Conservation (phyloP, 345 rosid species). For the Linum trigynum region DNA sequence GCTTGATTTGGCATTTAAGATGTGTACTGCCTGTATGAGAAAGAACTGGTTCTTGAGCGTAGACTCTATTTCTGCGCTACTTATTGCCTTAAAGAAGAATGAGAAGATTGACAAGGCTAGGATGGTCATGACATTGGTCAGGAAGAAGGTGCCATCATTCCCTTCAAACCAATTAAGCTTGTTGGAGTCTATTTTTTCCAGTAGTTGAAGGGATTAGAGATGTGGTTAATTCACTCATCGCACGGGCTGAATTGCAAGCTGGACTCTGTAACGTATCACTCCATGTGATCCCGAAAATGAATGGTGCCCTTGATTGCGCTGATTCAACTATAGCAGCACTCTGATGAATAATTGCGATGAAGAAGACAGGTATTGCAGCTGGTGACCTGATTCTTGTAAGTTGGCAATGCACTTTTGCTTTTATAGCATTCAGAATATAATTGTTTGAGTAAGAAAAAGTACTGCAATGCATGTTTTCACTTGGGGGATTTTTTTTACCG, state of each 20-base stretch:
- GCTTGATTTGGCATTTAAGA: conserved; percentile 52
- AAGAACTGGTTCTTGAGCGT: conserved; percentile 56
- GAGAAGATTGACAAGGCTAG: conserved; percentile 43
- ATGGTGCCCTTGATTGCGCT: background rate
- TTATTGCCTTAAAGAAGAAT: conserved; percentile 44
- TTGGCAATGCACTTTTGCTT: background rate
- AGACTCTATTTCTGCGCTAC: conserved; percentile 43
- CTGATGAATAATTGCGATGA: background rate
- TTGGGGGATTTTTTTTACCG: no score
- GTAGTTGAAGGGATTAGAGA: conserved; percentile 12
- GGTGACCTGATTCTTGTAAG: background rate
- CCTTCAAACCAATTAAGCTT: conserved; percentile 37
- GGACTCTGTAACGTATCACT: background rate
- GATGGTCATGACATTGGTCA: conserved; percentile 34
- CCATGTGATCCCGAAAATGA: background rate
- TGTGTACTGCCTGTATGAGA: conserved; percentile 64
- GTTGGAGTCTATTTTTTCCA: conserved; percentile 31
- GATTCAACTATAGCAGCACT: background rate
- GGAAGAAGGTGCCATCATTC: conserved; percentile 48
- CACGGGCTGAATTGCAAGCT: background rate
- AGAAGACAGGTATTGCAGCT: background rate
- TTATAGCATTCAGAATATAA: background rate
- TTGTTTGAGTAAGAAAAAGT: no score
- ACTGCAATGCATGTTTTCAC: background rate
- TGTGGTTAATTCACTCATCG: background rate